Conservation (phyloP, 2,329 filamentous ascomycete species). For the Colletotrichum magnum region DNA sequence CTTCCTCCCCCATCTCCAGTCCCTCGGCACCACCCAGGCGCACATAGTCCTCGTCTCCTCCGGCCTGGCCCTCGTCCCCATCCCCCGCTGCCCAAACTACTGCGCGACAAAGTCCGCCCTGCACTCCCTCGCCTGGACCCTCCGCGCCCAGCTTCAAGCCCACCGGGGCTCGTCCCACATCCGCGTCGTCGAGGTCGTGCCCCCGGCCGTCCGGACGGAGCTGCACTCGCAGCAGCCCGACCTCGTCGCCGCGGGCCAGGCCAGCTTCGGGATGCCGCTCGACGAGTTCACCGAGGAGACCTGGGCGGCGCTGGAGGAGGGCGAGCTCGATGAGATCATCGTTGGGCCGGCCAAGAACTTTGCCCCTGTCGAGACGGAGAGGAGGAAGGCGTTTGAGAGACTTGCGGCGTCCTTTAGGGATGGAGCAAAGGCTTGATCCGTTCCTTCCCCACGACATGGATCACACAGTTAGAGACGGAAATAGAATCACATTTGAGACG, state of each 20-base stretch:
- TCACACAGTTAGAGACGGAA: background rate
- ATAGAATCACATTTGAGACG: background rate
- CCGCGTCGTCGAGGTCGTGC: conserved; percentile 63
- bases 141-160: conserved; percentile 58
- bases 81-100: conserved; percentile 63
- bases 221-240: conserved; percentile 60
- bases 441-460: no score
- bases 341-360: conserved; percentile 38
- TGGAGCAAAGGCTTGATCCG: conserved; percentile 12
- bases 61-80: conserved; percentile 62
- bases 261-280: conserved; percentile 53
- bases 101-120: conserved; percentile 68
- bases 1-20: conserved; percentile 61
- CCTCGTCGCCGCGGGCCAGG: conserved; percentile 49
- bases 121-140: conserved; percentile 60
- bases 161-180: conserved; percentile 51
- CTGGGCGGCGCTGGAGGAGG: conserved; percentile 57
- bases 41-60: conserved; percentile 56
- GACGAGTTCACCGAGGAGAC: conserved; percentile 60
- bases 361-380: conserved; percentile 30
- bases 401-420: conserved; percentile 21
- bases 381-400: conserved; percentile 22
- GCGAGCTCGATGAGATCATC: conserved; percentile 53
- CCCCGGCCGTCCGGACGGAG: conserved; percentile 63
- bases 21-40: conserved; percentile 38